Conservation (phyloP, 371 early-diverging fungal genomes). For the Mortierella sp. region DNA sequence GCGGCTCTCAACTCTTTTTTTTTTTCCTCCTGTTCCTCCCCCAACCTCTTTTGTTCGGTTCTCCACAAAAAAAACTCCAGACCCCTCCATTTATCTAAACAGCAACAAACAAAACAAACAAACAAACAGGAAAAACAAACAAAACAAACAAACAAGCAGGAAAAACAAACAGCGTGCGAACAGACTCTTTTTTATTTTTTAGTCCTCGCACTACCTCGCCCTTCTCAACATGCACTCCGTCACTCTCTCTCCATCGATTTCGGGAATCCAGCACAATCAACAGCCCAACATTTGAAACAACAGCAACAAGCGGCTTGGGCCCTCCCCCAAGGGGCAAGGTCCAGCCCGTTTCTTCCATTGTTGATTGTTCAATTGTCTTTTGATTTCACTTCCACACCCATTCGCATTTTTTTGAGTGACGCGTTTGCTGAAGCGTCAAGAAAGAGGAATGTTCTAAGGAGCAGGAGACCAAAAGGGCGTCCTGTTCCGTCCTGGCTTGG, state of each 20-base stretch:
- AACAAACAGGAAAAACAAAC: neutral
- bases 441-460: neutral
- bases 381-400: neutral
- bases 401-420: neutral
- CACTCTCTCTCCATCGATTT: neutral
- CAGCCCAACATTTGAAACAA: too few species aligned
- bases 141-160: neutral
- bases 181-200: neutral
- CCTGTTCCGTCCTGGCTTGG: neutral
- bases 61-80: neutral
- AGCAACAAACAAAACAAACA: slow-evolving; percentile 4
- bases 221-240: neutral
- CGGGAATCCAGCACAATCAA: neutral
- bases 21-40: neutral
- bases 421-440: neutral
- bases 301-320: too few species aligned
- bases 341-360: too few species aligned
- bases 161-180: neutral
- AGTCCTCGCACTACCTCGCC: too few species aligned
- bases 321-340: too few species aligned
- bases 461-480: neutral
- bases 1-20: neutral
- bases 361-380: too few species aligned
- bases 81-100: neutral
- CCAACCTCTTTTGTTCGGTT: neutral